phyloP scores from a whole-genome alignment of 495 filamentous ascomycete genomes.

The Penicillium verhagenii region DNA sequence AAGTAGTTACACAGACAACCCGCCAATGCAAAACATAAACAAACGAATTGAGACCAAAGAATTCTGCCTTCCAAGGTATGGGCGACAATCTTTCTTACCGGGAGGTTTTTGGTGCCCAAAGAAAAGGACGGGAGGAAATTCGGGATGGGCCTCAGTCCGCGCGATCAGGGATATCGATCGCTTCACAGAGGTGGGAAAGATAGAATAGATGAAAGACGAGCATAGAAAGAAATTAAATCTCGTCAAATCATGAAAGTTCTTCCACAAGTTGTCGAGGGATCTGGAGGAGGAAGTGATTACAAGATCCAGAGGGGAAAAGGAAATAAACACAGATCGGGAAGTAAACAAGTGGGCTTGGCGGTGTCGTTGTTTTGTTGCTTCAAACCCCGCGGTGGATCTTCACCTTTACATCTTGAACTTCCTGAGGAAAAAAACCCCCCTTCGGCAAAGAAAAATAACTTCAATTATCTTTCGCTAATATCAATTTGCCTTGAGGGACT shows the following conservation, averaged over 20 bases:
- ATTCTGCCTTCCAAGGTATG: too few species aligned
- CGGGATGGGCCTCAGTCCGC: slow-evolving; percentile 11
- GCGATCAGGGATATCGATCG: slow-evolving; percentile 4
- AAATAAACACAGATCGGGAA: slow-evolving; percentile 31
- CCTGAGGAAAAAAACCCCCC: background rate
- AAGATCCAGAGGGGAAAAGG: slow-evolving; percentile 6
- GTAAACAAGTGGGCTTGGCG: slow-evolving; percentile 35
- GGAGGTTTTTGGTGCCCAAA: slow-evolving; percentile 28
- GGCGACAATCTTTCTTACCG: slow-evolving; percentile 9
- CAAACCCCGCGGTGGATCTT: slow-evolving; percentile 29
- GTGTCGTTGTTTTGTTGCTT: slow-evolving; percentile 29
- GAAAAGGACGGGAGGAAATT: slow-evolving; percentile 13
- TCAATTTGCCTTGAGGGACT: background rate
- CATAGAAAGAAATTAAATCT: background rate
- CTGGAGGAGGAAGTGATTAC: background rate
- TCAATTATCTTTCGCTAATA: background rate
- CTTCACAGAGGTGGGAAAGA: background rate
- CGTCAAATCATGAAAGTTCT: background rate
- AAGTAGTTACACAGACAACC: background rate
- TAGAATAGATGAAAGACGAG: background rate
- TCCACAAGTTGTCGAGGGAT: background rate
- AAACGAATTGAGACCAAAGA: background rate
- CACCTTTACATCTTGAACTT: slow-evolving; percentile 1
- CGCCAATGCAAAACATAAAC: background rate
- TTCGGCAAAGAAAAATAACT: background rate